phyloP scores from a whole-genome alignment of 2,329 filamentous ascomycete genomes.

The Blastomyces emzantsi region DNA sequence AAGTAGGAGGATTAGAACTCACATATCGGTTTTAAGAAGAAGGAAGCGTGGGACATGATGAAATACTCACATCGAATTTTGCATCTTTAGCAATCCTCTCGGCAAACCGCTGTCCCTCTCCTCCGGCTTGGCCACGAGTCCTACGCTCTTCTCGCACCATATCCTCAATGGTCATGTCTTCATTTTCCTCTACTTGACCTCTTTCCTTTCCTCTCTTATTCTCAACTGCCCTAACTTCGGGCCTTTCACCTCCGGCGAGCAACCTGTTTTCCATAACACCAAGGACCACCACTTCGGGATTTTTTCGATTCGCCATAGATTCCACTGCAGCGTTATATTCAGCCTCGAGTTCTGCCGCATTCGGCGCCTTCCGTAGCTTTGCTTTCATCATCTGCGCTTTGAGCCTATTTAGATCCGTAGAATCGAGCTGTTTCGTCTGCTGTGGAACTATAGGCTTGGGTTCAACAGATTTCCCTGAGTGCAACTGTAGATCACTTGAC shows the following conservation, averaged over 20 bases:
- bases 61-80: slow-evolving; percentile 59
- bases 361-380: slow-evolving; percentile 67
- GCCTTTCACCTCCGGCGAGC: slow-evolving; percentile 64
- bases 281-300: slow-evolving; percentile 65
- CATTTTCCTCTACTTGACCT: slow-evolving; percentile 78
- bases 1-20: slow-evolving; percentile 11
- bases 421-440: slow-evolving; percentile 52
- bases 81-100: slow-evolving; percentile 89
- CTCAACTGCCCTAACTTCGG: slow-evolving; percentile 67
- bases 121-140: slow-evolving; percentile 65
- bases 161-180: slow-evolving; percentile 92
- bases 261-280: slow-evolving; percentile 84
- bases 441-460: slow-evolving; percentile 46
- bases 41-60: background rate
- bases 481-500: slow-evolving; percentile 24
- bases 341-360: slow-evolving; percentile 66
- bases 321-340: slow-evolving; percentile 73
- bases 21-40: background rate
- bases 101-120: slow-evolving; percentile 72
- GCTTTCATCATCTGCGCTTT: slow-evolving; percentile 96
- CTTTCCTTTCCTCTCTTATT: slow-evolving; percentile 77
- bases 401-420: slow-evolving; percentile 75
- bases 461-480: slow-evolving; percentile 46
- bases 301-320: slow-evolving; percentile 48
- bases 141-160: slow-evolving; percentile 94